phyloP scores from a whole-genome alignment of 371 early-diverging fungal genomes.

The Vairimorpha apis region DNA sequence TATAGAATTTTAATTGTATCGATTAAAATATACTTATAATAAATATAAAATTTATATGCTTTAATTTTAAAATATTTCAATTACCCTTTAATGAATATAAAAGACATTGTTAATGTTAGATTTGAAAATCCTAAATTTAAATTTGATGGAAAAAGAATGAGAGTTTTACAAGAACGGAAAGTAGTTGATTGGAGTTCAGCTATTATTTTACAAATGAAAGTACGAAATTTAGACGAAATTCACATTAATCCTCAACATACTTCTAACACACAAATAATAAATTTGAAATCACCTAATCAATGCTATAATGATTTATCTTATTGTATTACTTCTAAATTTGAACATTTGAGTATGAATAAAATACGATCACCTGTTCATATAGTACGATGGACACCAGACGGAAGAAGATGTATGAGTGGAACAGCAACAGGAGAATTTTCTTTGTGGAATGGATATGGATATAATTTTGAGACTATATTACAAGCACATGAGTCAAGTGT shows the following conservation, averaged over 20 bases:
- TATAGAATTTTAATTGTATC: too few relatives aligned
- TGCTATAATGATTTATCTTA: constrained; percentile 67
- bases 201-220: constrained; percentile 65
- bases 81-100: constrained; percentile 33
- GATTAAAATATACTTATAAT: too few relatives aligned
- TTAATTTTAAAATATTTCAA: too few relatives aligned
- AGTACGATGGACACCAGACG: constrained; percentile 94
- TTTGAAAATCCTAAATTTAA: constrained; percentile 59
- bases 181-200: constrained; percentile 85
- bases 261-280: constrained; percentile 30
- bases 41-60: too few relatives aligned
- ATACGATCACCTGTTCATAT: constrained; percentile 85
- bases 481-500: constrained; percentile 77
- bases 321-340: constrained; percentile 77
- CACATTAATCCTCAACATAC: constrained; percentile 44
- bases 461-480: constrained; percentile 97
- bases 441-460: constrained; percentile 93
- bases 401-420: constrained; percentile 88
- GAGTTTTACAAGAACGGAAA: constrained; percentile 81
- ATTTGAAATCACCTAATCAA: constrained; percentile 26
- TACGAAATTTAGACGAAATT: constrained; percentile 28
- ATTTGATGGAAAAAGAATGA: constrained; percentile 74
- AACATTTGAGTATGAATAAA: constrained; percentile 93
- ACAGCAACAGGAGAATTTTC: constrained; percentile 95
- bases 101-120: constrained; percentile 46